Evolutionary conservation across 2,329 filamentous ascomycete genomes (phyloP), one percentile per base, ranked within the genome.

Genomic region (Rosellinia necatrix): DNA sequence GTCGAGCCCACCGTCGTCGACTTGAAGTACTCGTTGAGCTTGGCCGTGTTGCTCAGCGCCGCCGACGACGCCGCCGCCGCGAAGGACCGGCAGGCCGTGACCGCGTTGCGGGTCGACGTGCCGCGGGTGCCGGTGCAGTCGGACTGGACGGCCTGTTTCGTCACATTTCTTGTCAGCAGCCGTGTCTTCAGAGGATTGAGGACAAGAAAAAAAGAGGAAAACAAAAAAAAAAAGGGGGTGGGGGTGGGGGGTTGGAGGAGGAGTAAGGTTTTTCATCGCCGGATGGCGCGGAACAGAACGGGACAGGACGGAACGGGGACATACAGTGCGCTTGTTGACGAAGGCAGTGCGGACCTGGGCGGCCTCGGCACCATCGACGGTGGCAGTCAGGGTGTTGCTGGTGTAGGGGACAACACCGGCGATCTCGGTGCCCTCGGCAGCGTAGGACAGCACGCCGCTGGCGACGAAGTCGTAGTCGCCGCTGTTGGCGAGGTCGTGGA

Each of bases 21-120:
- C 65, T 89, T 86, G 10, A 86, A 87, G 64, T 80, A 77, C 75
- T 89, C 86, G 65, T 88, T 85, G 12, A 89, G 69, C 32, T 78
- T 78, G 13, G 85, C 88, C 5, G 79, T 85, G 3, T 72, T 85
- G 81, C 63, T 86, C 84, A 71, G 87, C 82, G 6, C 67, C 76
- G 67, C 88, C 82, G 74, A 58, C 1, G 76, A 75, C 0, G 81
- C 76, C 3, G 74, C 70, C 2, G 72, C 73, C 1, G 86, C 84
- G 4, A 87, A 74, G 13, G 70, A 73, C 5, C 76, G 72, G 66
- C 85, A 84, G 70, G 83, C 81, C 58, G 67, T 68, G 9, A 88
- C 73, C 0, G 84, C 85, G 3, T 70, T 78, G 19, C 71, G 68
- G 15, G 83, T 77, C 1, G 77, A 70, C 0, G 71, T 71, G 22